Percentiles rank a stretch among this genome's conserved stretches.
These are phyloP conservation scores for Neodidymelliopsis sp. DNA, from an alignment of 2,329 filamentous ascomycete species.

Conservation along the genomic window DNA sequence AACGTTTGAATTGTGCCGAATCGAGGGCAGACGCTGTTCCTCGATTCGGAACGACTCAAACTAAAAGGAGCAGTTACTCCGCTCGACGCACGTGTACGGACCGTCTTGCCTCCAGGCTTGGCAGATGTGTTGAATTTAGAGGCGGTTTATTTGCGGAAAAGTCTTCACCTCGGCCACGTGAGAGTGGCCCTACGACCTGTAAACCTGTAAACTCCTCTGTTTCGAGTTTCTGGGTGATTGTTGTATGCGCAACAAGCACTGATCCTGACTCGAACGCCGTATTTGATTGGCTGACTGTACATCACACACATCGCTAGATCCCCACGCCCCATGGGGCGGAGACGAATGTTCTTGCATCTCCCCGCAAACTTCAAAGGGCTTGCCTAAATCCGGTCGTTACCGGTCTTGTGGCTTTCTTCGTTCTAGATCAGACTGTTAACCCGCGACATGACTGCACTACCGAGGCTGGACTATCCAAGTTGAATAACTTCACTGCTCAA, in stretches of 20 bases:
- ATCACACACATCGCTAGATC: constrained; percentile 22
- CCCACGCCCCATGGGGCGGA: constrained; percentile 25
- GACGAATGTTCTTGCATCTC: constrained; percentile 21
- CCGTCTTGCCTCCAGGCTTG: too few species aligned
- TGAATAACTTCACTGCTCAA: constrained; percentile 8
- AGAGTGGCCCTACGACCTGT: constrained; percentile 1
- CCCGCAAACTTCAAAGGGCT: constrained; percentile 27
- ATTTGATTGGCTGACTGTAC: constrained; percentile 20
- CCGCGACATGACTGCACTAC: constrained; percentile 14
- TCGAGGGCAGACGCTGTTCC: constrained; percentile 7
- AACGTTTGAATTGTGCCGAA: constrained; percentile 13
- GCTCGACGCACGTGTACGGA: constrained; percentile 1
- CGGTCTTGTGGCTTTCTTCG: constrained; percentile 19
- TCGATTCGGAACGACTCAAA: constrained; percentile 2
- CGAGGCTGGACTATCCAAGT: constrained; percentile 13
- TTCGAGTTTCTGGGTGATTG: neutral
- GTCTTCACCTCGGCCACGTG: constrained; percentile 16
- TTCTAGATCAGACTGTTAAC: constrained; percentile 23
- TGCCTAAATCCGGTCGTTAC: constrained; percentile 22
- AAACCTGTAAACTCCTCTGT: constrained; percentile 5
- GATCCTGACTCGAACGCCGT: constrained; percentile 7
- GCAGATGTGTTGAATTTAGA: constrained; percentile 15
- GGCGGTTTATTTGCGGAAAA: constrained; percentile 29
- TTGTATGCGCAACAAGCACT: neutral
- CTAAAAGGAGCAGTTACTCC: constrained; percentile 5